Conservation (phyloP, 495 filamentous ascomycete species). For the Coniosporium apollinis region DNA sequence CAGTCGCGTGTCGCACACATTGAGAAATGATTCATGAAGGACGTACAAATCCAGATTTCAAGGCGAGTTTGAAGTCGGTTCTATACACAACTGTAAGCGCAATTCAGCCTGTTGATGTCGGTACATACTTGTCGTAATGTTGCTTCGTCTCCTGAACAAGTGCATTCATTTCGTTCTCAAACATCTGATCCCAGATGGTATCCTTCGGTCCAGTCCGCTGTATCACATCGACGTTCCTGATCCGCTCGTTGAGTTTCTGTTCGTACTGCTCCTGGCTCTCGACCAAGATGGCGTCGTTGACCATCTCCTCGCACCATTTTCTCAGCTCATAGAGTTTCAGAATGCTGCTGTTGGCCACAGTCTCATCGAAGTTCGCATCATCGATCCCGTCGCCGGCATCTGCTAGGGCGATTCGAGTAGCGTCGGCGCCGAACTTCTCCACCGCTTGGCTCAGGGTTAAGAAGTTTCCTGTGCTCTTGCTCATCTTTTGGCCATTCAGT, state of each 20-base stretch:
- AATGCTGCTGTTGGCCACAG: conserved; percentile 80
- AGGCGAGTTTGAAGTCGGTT: conserved; percentile 76
- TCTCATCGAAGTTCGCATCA: conserved; percentile 95
- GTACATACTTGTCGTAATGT: conserved; percentile 57
- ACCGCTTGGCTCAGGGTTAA: conserved; percentile 74
- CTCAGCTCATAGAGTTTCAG: conserved; percentile 70
- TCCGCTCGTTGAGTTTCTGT: conserved; percentile 36
- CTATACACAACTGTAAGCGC: conserved; percentile 28
- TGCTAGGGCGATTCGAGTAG: conserved; percentile 76
- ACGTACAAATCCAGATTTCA: conserved; percentile 74
- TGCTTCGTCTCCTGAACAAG: conserved; percentile 55
- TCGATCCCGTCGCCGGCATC: conserved; percentile 90
- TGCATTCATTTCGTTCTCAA: conserved; percentile 86
- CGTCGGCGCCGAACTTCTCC: conserved; percentile 88
- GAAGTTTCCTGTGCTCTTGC: conserved; percentile 90
- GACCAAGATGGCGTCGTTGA: conserved; percentile 28
- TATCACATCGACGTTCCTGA: conserved; percentile 28
- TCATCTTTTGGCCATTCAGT: conserved; percentile 94
- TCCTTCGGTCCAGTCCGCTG: conserved; percentile 53
- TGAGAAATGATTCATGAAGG: too few species aligned
- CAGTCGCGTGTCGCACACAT: too few species aligned
- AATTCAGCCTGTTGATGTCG: too few species aligned
- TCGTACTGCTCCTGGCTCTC: conserved; percentile 16
- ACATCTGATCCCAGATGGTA: conserved; percentile 72
- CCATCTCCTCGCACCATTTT: conserved; percentile 81